Percentiles rank a stretch among this genome's conserved stretches.
phyloP scores from a whole-genome alignment of 2,329 filamentous ascomycete species.

The Cladosporium sp. region DNA sequence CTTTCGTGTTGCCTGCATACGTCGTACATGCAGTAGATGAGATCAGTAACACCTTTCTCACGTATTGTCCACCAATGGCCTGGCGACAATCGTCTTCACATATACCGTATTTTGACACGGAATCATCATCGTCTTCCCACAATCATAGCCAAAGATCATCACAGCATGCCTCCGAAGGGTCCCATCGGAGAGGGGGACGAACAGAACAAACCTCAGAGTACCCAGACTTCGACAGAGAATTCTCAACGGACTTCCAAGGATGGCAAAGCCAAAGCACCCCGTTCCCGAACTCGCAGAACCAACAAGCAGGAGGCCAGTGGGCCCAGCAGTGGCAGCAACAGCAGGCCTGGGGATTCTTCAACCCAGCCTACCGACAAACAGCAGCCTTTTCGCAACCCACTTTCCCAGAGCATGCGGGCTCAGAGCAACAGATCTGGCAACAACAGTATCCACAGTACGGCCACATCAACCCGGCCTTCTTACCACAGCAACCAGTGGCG shows the following conservation, averaged over 20 bases:
- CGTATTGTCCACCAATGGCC: not conserved
- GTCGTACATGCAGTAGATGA: not conserved
- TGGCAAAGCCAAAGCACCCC: not conserved
- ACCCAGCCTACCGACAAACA: not conserved
- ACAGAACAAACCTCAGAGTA: not conserved
- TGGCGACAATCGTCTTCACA: not conserved
- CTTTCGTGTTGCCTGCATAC: not conserved
- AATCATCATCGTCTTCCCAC: not conserved
- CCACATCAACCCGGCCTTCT: slow-evolving; percentile 18
- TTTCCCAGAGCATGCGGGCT: not conserved
- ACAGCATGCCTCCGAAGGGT: not conserved
- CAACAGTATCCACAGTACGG: slow-evolving; percentile 11
- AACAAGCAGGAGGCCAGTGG: not conserved
- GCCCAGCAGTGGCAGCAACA: not conserved
- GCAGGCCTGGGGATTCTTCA: not conserved
- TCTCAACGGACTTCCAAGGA: not conserved
- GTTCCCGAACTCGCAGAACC: not conserved
- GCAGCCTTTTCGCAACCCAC: not conserved
- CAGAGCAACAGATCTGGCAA: not conserved
- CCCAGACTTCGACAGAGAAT: not conserved
- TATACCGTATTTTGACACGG: not conserved
- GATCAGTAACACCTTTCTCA: not conserved
- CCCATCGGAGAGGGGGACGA: not conserved
- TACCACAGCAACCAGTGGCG: slow-evolving; percentile 15
- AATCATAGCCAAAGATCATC: not conserved